Base-by-base conservation (phyloP, 2,329 filamentous ascomycete genomes). In the Nemania bipapillata region DNA sequence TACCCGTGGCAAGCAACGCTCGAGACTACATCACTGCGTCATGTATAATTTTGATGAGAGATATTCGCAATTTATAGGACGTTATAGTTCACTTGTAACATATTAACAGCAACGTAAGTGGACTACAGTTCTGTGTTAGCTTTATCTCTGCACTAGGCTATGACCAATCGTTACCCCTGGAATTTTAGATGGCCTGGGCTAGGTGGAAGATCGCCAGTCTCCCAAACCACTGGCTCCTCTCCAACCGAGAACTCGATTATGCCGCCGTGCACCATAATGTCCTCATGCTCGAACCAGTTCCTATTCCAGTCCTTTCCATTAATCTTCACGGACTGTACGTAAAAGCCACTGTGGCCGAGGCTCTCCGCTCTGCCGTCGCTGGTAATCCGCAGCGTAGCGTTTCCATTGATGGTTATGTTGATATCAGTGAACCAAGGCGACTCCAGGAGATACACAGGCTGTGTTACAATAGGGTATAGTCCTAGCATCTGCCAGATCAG, bases 251-350 rank as follows among this genome's bases (percentile, higher is more conserved):
- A 87, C 73, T 86, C 82, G 30, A 87, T 79, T 9, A 75, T 79
- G 0, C 77, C 73, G 69, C 74, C 76, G 17, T 50, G 62, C 65
- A 78, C 75, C 35, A 84, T 77, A 4, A 84, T 69, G 73, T 88
- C 84, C 0, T 82, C 80, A 74, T 88, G 86, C 63, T 83, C 80
- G 20, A 89, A 80, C 86, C 86, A 88, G 62, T 86, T 88, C 77
- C 81, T 83, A 0, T 79, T 72, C 86, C 86, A 88, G 0, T 64
- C 2, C 61, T 84, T 65, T 0, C 85, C 86, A 66, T 89, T 88
- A 42, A 88, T 83, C 63, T 78, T 84, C 1, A 89, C 78, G 2
- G 80, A 81, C 72, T 88, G 85, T 4, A 89, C 83, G 67, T 84
- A 89, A 49, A 81, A 84, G 2, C 82, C 75, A 8, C 32, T 37